Evolutionary conservation across 352 stramenopile genomes (phyloP), one percentile per base, ranked within the genome.

Genomic region (Plasmopara halstedii): DNA sequence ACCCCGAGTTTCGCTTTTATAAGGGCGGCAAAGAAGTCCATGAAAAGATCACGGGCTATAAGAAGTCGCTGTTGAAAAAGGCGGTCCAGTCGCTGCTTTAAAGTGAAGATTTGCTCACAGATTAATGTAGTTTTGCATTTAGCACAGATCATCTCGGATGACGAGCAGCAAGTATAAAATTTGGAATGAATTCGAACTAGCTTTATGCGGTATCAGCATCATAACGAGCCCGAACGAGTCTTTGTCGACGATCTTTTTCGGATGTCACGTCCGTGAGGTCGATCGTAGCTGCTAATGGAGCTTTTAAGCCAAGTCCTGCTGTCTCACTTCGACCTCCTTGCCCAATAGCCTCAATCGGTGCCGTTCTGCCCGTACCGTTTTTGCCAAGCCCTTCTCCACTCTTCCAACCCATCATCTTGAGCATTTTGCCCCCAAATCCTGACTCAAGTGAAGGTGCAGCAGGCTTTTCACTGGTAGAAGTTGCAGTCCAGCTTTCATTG

Each of bases 321-420:
- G 62, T 79, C n/a, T 75, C 67, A 4, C 57, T 64, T 5, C 67
- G 61, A 18, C 41, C 54, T 22, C 43, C 41, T 53, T 68, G 75
- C 1, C 60, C 62, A 0, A 64, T 49, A 4, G 74, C 67, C 34
- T 68, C 43, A 15, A 93, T 70, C 3, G 78, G 75, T 6, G 63
- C 67, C 0, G 79, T 93, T 53, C 89, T 89, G 4, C 82, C 82
- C 1, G 75, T 88, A 25, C 77, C 75, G 15, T 84, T 64, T 50
- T 91, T 93, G 29, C 82, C 82, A 1, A 93, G 67, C 6, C 82
- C 82, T 51, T 90, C 64, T 6, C 82, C 82, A 13, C 73, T 80
- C 40, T 91, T 91, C 82, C 82, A 93, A 4, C 79, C 82, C 82
- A 91, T 93, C 66, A 88, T 81, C 45, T 89, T 88, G 18, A 93